Evolutionary conservation across 2,329 filamentous ascomycete genomes (phyloP), one percentile per base, ranked within the genome.

Genomic region (Coniochaeta sp.): DNA sequence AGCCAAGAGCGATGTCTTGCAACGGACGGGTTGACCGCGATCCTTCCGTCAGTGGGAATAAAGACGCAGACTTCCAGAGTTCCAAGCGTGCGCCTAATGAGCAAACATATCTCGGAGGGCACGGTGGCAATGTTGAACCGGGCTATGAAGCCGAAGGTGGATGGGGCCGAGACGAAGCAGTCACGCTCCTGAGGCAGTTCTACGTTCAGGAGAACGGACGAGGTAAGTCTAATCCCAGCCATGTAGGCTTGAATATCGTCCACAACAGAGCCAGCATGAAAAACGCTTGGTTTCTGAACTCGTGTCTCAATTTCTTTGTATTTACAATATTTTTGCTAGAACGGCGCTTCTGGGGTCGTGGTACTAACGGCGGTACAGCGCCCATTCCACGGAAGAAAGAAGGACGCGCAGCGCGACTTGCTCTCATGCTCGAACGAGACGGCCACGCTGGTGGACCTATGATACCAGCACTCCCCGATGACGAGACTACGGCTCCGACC

Each of bases 191-290:
- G 65, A 84, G 96, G 64, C 87, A 93, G 62, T 99, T 99, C 74
- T 99, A 99, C 73, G 90, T 99, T 34, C 95, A 99, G 75, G 93
- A 99, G 75, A 99, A 99, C 74, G 91, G 90, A 64, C 90, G 95
- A 80, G 91, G 90, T 90, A 77, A 67, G 79, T 69, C 31, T 38
- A 50, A 16, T 36, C 54, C 31, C 31, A 12, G 26, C 17, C 24
- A 28, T 17, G 17, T 17, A 11, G 12, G n/a, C 19, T 47, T 4
- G 3, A 47, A 47, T 4, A 24, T 12, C 8, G 9, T 47, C 6
- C 43, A 24, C n/a, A 12, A 47, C 43, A 11, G 1, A 19, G 38
- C 3, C 43, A 24, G 11, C 31, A 3, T 44, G 44, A 22, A 26
- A 16, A 22, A 8, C 6, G 24, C 24, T 16, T 17, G n/a, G n/a